These are phyloP conservation scores for Ceratocystis eucalypticola DNA, from an alignment of 2,329 filamentous ascomycete species.

Conservation along the genomic window DNA sequence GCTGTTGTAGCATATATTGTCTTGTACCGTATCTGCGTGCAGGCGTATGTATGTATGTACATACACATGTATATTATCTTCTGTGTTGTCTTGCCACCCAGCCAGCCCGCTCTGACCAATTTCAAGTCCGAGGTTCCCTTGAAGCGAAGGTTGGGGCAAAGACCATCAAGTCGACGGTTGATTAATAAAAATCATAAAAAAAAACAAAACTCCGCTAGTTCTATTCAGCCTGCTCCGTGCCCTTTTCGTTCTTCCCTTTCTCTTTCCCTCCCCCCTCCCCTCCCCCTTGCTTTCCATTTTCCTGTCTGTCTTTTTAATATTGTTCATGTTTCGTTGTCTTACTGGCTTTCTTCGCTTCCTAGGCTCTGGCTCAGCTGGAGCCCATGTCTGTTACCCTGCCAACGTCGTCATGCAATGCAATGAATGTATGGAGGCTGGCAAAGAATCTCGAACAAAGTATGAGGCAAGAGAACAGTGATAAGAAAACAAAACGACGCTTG, in stretches of 20 bases:
- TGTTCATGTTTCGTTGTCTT: background rate
- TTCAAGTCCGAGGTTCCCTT: background rate
- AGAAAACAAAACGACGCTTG: background rate
- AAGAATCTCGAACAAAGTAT: background rate
- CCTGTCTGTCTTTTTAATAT: background rate
- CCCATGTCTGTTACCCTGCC: slow-evolving; percentile 3
- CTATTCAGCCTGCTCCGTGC: slow-evolving; percentile 2
- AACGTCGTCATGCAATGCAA: background rate
- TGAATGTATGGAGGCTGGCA: background rate
- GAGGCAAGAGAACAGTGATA: background rate
- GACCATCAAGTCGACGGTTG: background rate
- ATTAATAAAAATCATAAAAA: background rate
- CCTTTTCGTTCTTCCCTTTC: background rate
- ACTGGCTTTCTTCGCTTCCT: background rate
- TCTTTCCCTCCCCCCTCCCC: background rate
- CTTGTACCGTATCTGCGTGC: background rate
- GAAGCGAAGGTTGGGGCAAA: slow-evolving; percentile 7
- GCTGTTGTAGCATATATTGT: background rate
- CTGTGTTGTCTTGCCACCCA: background rate
- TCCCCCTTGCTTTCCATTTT: background rate
- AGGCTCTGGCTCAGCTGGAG: background rate
- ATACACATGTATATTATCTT: background rate
- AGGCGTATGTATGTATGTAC: background rate
- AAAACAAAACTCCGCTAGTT: background rate
- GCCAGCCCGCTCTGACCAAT: slow-evolving; percentile 2